A percentile compares a stretch with the other conserved stretches of the same genome.
These are phyloP conservation scores for Salix caprea DNA, from an alignment of 345 rosid species.

Conservation along the genomic window DNA sequence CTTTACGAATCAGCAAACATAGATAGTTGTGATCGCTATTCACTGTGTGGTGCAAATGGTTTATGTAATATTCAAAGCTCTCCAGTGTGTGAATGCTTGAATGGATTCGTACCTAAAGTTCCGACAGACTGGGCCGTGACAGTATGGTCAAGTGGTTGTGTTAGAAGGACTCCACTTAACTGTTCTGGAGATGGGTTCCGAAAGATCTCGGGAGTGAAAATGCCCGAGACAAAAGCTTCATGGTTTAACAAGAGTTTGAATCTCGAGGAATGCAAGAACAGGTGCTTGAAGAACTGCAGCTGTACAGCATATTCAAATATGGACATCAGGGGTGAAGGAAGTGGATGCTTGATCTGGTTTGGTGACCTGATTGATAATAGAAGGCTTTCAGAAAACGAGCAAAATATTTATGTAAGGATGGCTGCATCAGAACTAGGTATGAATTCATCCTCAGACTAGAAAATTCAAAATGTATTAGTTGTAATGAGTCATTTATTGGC, in stretches of 20 bases:
- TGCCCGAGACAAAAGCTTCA: neutral
- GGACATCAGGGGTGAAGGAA: neutral
- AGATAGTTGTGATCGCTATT: slow-evolving; percentile 7
- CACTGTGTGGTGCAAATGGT: slow-evolving; percentile 5
- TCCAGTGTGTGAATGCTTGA: slow-evolving; percentile 6
- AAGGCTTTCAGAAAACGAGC: neutral
- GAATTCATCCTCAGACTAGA: neutral
- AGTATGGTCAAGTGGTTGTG: slow-evolving; percentile 7
- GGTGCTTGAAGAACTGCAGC: slow-evolving; percentile 1
- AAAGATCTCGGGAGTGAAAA: neutral
- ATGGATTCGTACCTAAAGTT: slow-evolving; percentile 6
- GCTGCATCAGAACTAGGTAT: slow-evolving; percentile 1
- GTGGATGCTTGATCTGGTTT: neutral
- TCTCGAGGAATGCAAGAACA: neutral
- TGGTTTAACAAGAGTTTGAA: neutral
- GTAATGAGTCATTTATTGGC: no score
- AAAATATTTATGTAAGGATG: neutral
- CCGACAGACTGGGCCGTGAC: slow-evolving; percentile 1
- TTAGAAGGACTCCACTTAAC: neutral
- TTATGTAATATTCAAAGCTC: neutral
- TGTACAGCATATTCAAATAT: neutral
- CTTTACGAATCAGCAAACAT: neutral
- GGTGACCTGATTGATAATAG: neutral
- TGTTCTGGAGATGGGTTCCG: slow-evolving; percentile 3
- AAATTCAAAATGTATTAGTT: neutral